phyloP scores from a whole-genome alignment of 768 basidiomycete genomes.

The Sporobolomyces phaffii region DNA sequence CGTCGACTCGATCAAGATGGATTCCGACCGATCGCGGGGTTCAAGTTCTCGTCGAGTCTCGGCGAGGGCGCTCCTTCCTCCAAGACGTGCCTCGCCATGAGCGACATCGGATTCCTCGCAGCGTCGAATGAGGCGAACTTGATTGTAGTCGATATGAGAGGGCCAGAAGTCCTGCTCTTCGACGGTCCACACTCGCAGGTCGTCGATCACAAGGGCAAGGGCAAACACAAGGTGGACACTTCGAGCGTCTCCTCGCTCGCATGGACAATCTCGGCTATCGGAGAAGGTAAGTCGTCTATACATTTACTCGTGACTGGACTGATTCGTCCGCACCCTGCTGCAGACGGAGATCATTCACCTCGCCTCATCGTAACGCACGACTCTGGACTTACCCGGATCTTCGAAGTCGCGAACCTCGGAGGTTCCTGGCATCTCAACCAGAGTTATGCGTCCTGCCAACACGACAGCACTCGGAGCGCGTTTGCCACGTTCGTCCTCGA shows the following conservation, averaged over 20 bases:
- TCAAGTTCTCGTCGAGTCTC: slow-evolving; percentile 7
- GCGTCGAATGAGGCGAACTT: slow-evolving; percentile 60
- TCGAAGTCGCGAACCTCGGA: slow-evolving; percentile 53
- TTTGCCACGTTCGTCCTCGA: slow-evolving; percentile 47
- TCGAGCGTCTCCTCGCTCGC: slow-evolving; percentile 56
- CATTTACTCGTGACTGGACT: slow-evolving; percentile 45
- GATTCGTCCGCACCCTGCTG: slow-evolving; percentile 7
- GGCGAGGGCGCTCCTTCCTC: neutral
- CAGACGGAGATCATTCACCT: slow-evolving; percentile 50
- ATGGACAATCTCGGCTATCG: slow-evolving; percentile 62
- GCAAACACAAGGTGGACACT: slow-evolving; percentile 50
- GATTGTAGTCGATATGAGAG: slow-evolving; percentile 66
- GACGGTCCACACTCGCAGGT: slow-evolving; percentile 45
- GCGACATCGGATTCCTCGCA: slow-evolving; percentile 75
- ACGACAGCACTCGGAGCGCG: slow-evolving; percentile 46
- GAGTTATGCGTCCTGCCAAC: slow-evolving; percentile 45
- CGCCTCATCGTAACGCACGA: slow-evolving; percentile 60
- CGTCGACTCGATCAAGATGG: slow-evolving; percentile 22
- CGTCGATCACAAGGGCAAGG: slow-evolving; percentile 46
- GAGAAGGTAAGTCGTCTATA: slow-evolving; percentile 50
- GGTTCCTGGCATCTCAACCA: slow-evolving; percentile 49
- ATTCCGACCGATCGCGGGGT: slow-evolving; percentile 21
- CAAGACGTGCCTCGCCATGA: slow-evolving; percentile 55
- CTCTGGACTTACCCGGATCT: slow-evolving; percentile 60
- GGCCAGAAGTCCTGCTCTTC: slow-evolving; percentile 62